Evolutionary conservation across 768 basidiomycete species (phyloP).

Genomic region (Cantharellus anzutake): DNA sequence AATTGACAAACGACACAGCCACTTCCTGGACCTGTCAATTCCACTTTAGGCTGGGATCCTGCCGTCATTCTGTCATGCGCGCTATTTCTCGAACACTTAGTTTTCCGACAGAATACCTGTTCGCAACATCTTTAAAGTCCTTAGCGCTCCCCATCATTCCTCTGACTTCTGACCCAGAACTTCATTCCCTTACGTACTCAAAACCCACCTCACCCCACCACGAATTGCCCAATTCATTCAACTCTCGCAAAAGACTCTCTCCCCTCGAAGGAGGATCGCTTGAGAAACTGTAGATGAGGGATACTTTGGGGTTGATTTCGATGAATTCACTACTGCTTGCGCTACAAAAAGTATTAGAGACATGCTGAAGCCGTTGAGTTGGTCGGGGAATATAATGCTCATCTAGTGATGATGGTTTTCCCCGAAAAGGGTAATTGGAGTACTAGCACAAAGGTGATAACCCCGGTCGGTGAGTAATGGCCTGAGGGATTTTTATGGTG

Average conservation of each 20-base stretch:
- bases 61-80: no score
- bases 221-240: constrained; percentile 36
- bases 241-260: constrained; percentile 48
- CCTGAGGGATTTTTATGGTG: no score
- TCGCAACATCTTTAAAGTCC: no score
- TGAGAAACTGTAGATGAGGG: constrained; percentile 42
- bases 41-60: no score
- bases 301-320: constrained; percentile 15
- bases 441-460: no score
- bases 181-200: constrained; percentile 50
- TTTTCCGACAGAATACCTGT: no score
- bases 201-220: constrained; percentile 30
- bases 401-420: constrained; percentile 51
- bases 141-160: no score
- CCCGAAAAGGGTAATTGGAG: constrained; percentile 39
- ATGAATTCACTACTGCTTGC: no score
- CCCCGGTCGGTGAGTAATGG: no score
- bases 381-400: constrained; percentile 52
- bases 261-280: constrained; percentile 69
- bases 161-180: constrained; percentile 19
- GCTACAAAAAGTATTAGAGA: constrained; percentile 16
- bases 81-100: no score
- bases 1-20: no score
- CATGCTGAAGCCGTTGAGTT: constrained; percentile 39
- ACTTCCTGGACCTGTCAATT: no score